These are phyloP conservation scores for Penicillium egyptiacum DNA, from an alignment of 495 filamentous ascomycete species.

Conservation along the genomic window DNA sequence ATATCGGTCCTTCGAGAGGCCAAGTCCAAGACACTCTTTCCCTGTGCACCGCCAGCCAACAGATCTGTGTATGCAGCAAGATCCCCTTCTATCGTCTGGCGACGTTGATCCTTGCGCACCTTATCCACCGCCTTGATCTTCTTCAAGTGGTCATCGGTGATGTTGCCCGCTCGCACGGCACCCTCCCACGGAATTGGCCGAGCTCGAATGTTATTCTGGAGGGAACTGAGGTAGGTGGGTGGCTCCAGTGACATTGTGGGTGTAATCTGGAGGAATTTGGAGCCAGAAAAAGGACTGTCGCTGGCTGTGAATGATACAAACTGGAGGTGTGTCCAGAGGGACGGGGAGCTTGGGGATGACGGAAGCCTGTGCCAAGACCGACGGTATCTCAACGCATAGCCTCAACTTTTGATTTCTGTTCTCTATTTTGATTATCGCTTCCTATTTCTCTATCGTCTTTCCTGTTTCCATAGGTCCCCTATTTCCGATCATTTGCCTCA, in stretches of 20 bases:
- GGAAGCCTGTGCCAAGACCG: constrained; percentile 35
- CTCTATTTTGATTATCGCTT: constrained; percentile 6
- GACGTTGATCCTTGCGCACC: constrained; percentile 83
- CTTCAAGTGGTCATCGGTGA: constrained; percentile 91
- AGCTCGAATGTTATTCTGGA: constrained; percentile 92
- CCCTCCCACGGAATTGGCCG: constrained; percentile 98
- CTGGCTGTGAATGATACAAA: constrained; percentile 11
- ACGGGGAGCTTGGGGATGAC: constrained; percentile 32
- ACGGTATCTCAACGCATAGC: constrained; percentile 23
- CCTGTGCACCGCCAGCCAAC: constrained; percentile 70
- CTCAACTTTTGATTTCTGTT: constrained; percentile 18
- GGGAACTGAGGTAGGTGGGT: constrained; percentile 82
- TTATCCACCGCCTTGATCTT: constrained; percentile 98
- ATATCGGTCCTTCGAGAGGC: constrained; percentile 81
- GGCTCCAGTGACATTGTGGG: constrained; percentile 78
- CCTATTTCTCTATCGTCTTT: constrained; percentile 11
- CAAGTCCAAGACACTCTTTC: constrained; percentile 76
- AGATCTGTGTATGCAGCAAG: constrained; percentile 73
- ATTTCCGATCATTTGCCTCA: not conserved
- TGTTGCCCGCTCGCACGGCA: constrained; percentile 86
- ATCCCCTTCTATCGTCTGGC: constrained; percentile 76
- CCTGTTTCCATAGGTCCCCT: constrained; percentile 1
- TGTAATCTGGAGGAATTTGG: constrained; percentile 19
- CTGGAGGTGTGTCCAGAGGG: constrained; percentile 16
- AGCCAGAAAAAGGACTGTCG: constrained; percentile 15